These are phyloP conservation scores for Phytophthora pisi DNA, from an alignment of 352 stramenopile species.

Conservation along the genomic window DNA sequence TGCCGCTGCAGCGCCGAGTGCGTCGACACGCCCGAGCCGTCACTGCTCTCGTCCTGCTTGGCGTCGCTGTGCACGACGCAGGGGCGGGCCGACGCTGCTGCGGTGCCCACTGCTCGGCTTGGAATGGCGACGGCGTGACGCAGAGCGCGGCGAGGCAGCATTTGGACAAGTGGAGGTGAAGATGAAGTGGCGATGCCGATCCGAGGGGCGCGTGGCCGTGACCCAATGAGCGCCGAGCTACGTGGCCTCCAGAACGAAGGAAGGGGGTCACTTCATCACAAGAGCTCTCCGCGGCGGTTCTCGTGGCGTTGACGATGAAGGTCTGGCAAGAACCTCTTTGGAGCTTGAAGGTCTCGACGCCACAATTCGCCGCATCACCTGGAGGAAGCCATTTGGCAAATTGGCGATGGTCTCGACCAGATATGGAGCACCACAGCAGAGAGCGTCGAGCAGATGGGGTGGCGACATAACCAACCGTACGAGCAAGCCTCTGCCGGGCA, in stretches of 20 bases:
- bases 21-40: slow-evolving; percentile 1
- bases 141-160: not conserved
- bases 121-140: not conserved
- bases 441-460: not conserved
- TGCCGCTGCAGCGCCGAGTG: slow-evolving; percentile 47
- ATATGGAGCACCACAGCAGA: not conserved
- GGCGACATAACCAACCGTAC: not conserved
- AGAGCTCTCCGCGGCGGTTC: not conserved
- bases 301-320: not conserved
- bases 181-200: not conserved
- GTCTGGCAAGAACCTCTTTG: not conserved
- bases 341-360: not conserved
- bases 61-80: not conserved
- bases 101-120: not conserved
- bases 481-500: not conserved
- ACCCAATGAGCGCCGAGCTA: not conserved
- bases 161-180: not conserved
- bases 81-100: not conserved
- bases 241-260: not conserved
- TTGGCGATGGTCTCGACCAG: not conserved
- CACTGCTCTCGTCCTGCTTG: not conserved
- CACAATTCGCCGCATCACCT: not conserved
- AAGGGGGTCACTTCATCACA: not conserved
- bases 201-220: not conserved
- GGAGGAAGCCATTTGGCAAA: not conserved